These are phyloP conservation scores for Phytophthora sansomeana DNA, from an alignment of 352 stramenopile genomes.

Conservation along the genomic window DNA sequence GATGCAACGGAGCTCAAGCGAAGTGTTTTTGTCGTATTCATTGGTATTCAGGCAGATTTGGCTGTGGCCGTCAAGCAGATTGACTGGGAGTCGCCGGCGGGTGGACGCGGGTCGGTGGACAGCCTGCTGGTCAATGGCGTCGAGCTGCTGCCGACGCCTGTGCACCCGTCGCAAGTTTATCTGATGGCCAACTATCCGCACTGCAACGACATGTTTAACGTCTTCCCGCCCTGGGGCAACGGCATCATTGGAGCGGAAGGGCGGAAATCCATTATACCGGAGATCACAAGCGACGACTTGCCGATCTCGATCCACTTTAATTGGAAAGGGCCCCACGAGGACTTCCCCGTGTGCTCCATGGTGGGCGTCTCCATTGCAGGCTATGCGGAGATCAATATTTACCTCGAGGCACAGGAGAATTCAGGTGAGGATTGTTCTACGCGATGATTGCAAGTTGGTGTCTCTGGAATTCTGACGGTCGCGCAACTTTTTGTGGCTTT, in stretches of 20 bases:
- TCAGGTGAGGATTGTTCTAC: slow-evolving; percentile 44
- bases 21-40: too few relatives aligned
- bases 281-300: slow-evolving; percentile 55
- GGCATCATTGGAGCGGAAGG: slow-evolving; percentile 67
- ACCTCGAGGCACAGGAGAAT: slow-evolving; percentile 85
- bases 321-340: slow-evolving; percentile 67
- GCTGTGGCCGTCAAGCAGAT: slow-evolving; percentile 86
- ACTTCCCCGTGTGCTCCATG: slow-evolving; percentile 78
- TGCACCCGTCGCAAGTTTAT: slow-evolving; percentile 75
- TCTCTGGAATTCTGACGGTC: slow-evolving; percentile 2
- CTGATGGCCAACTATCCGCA: slow-evolving; percentile 77
- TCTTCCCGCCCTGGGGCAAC: slow-evolving; percentile 83
- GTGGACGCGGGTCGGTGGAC: slow-evolving; percentile 61
- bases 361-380: slow-evolving; percentile 75
- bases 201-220: slow-evolving; percentile 87
- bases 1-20: too few relatives aligned
- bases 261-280: slow-evolving; percentile 68
- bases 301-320: slow-evolving; percentile 59
- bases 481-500: neutral
- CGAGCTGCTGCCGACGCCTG: slow-evolving; percentile 61
- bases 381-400: slow-evolving; percentile 82
- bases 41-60: slow-evolving; percentile 83
- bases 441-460: neutral
- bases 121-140: slow-evolving; percentile 71
- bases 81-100: slow-evolving; percentile 67